Evolutionary conservation across 192 early-diverging fungal genomes (phyloP), one percentile per base, ranked within the genome.

Genomic region (Neocallimastix lanati): DNA sequence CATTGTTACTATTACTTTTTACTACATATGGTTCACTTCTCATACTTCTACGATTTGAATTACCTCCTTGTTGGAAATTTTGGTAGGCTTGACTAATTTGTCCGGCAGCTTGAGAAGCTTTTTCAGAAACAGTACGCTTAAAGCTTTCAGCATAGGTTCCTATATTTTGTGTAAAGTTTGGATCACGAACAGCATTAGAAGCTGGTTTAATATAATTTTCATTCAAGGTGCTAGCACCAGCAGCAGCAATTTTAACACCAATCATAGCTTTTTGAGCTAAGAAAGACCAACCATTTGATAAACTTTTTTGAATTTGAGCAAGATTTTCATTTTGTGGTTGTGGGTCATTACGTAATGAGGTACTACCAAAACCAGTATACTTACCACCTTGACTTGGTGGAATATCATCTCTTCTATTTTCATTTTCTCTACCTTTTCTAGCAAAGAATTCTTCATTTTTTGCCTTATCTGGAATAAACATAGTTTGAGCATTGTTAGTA

Each of bases 391-490:
- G 93, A 80, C 82, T 91, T 12, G 93, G 93, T 29, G 93, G 91
- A 67, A 93, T 80, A 40, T 86, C 40, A n/a, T 89, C 90, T 14
- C 89, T 81, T 40, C 93, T 83, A 30, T 29, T 29, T 13, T 85
- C 84, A 81, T 94, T 94, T 28, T 84, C 83, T 12, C 80, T 76
- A n/a, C n/a, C n/a, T n/a, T n/a, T n/a, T n/a, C n/a, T n/a, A n/a
- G n/a, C n/a, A n/a, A n/a, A n/a, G n/a, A 93, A 96, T 27, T 87
- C 84, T 79, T 96, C 95, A 80, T 95, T 96, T 33, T 86, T 85
- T 78, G 85, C 81, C 81, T 92, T 92, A 58, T 92, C 83, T 16
- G 40, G 40, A 4, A 50, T 50, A 50, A 50, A 50, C 40, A 50
- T 50, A 3, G 40, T 21, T 50, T 50, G 40, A 4, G 40, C 40